Evolutionary conservation across 257 asterid species (phyloP).

Genomic region (Solanum dulcamara): DNA sequence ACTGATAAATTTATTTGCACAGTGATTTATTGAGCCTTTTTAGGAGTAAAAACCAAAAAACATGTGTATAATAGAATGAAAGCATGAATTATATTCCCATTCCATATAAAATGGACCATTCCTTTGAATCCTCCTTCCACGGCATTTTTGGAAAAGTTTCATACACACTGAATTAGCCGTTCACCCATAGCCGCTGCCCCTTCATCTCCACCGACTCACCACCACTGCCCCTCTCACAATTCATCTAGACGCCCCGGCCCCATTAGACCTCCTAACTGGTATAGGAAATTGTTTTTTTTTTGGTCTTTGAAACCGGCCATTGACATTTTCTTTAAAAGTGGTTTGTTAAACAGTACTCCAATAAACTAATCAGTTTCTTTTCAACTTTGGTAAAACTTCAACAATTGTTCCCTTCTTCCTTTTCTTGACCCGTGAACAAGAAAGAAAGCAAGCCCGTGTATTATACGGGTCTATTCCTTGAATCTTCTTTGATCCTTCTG

Average conservation of each 20-base stretch:
- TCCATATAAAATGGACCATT: background rate
- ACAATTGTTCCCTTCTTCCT: background rate
- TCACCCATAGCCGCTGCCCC: background rate
- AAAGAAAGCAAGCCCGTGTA: constrained; percentile 2
- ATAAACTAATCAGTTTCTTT: background rate
- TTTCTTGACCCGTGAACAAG: constrained; percentile 15
- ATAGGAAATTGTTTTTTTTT: background rate
- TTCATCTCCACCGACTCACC: background rate
- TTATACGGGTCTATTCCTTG: constrained; percentile 28
- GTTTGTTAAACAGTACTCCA: background rate
- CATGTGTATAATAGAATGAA: background rate
- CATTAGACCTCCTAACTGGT: background rate
- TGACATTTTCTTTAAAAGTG: background rate
- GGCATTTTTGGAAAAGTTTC: background rate
- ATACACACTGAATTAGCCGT: background rate
- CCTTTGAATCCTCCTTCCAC: background rate
- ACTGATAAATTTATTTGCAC: fast-evolving
- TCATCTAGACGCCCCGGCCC: background rate
- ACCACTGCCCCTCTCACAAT: background rate
- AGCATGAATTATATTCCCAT: background rate
- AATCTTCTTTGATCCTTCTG: constrained; percentile 15
- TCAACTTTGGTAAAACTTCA: background rate
- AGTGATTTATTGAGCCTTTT: fast-evolving
- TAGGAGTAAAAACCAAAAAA: background rate
- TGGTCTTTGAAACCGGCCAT: background rate